Evolutionary conservation across 78 protist species (phyloP), one percentile per base, ranked within the genome.

Genomic region (Dictyostelium capitatum): DNA sequence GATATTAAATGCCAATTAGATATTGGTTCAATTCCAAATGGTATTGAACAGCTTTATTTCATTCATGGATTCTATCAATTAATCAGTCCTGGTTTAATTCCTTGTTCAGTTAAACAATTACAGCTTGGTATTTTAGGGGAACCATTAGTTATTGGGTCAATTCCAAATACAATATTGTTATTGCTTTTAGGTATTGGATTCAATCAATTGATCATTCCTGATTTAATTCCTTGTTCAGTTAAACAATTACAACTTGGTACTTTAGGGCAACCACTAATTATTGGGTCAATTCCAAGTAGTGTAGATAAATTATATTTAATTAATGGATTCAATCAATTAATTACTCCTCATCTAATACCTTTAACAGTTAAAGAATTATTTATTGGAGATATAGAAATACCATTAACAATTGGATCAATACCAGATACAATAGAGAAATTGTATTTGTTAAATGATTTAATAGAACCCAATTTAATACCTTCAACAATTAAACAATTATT

Each of bases 261-360:
- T 59, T 23, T 59, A 23, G 23, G 23, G 23, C 20, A 59, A 59
- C 37, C 20, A 23, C 23, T 59, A 59, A 23, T 30, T 23, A 59
- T 23, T 59, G 69, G 23, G 7, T 59, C 69, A 59, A 59, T 59
- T 10, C 69, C 69, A 59, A 59, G 23, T 9, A 23, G 37, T 5
- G n/a, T 59, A 23, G 69, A 59, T 23, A 59, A 59, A 23, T 59
- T 59, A 59, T 59, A 59, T 59, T 6, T 59, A 23, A 23, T 23
- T 59, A 30, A 59, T 59, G 69, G 69, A 3, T 59, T 59, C 23
- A 59, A 59, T 59, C 69, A n/a, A n/a, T n/a, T n/a, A n/a, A n/a
- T n/a, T n/a, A n/a, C n/a, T n/a, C n/a, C n/a, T n/a, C n/a, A n/a
- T n/a, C n/a, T n/a, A n/a, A 59, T 59, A 59, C 37, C 69, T 23